These are phyloP conservation scores for Trichodelitschia bisporula DNA, from an alignment of 495 filamentous ascomycete species.

Conservation along the genomic window DNA sequence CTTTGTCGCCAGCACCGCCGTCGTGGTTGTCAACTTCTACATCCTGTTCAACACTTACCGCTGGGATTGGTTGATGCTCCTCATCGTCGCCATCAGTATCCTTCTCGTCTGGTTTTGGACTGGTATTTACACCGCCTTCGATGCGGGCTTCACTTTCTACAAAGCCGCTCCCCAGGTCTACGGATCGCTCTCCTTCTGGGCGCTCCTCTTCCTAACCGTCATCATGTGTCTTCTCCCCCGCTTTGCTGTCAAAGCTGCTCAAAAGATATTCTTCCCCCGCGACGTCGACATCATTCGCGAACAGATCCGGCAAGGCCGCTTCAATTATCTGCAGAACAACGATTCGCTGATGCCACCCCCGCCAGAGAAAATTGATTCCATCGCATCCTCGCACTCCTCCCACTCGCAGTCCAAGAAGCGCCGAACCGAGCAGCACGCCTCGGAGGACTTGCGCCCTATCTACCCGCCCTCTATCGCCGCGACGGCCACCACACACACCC, in stretches of 20 bases:
- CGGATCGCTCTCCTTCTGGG: conserved; percentile 65
- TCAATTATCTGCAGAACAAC: conserved; percentile 36
- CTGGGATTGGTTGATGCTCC: conserved; percentile 86
- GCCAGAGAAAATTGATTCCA: conserved; percentile 20
- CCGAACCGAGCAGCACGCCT: conserved; percentile 11
- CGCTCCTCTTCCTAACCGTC: conserved; percentile 45
- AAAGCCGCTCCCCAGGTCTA: conserved; percentile 56
- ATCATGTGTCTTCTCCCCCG: conserved; percentile 64
- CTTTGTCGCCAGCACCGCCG: conserved; percentile 55
- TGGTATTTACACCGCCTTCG: conserved; percentile 58
- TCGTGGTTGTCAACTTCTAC: conserved; percentile 71
- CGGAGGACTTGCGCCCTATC: conserved; percentile 68
- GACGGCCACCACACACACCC: conserved; percentile 51
- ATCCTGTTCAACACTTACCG: conserved; percentile 87
- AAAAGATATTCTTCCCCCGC: conserved; percentile 78
- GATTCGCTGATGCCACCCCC: conserved; percentile 17
- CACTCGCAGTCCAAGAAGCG: neutral
- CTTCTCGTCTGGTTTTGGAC: conserved; percentile 93
- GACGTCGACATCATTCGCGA: conserved; percentile 95
- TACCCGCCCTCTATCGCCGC: conserved; percentile 68
- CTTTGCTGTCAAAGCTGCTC: conserved; percentile 58
- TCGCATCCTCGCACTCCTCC: conserved; percentile 28
- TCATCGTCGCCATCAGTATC: conserved; percentile 60
- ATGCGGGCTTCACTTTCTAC: conserved; percentile 47
- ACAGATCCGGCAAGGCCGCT: conserved; percentile 59